phyloP scores from a whole-genome alignment of 352 stramenopile genomes.

The Phytophthora macrochlamydospora region DNA sequence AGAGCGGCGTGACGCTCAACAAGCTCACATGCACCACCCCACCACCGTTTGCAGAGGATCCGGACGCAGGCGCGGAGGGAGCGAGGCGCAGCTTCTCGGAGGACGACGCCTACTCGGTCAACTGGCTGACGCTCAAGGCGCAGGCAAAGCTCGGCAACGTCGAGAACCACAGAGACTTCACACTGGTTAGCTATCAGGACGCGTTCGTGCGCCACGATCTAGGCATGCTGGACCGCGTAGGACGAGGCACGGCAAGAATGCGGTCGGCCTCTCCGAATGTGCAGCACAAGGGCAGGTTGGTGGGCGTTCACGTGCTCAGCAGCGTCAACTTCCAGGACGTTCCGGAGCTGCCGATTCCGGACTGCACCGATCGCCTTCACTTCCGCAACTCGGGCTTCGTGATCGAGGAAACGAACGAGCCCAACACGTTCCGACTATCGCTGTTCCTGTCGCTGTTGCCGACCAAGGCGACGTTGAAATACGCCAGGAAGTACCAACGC shows the following conservation, averaged over 20 bases:
- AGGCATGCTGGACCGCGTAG: constrained; percentile 32
- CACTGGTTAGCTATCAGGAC: constrained; percentile 76
- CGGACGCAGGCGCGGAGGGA: constrained; percentile 27
- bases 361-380: constrained; percentile 42
- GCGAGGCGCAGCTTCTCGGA: constrained; percentile 48
- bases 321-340: constrained; percentile 49
- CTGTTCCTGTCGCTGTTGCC: constrained; percentile 57
- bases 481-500: constrained; percentile 37
- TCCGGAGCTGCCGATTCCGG: constrained; percentile 33
- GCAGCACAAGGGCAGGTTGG: constrained; percentile 32
- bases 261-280: constrained; percentile 24
- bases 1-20: constrained; percentile 58
- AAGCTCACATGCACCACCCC: constrained; percentile 65
- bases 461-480: constrained; percentile 37
- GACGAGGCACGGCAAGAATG: constrained; percentile 29
- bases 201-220: constrained; percentile 50
- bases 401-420: constrained; percentile 51
- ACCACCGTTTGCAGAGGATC: constrained; percentile 47
- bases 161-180: constrained; percentile 65
- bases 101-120: constrained; percentile 72
- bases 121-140: constrained; percentile 65
- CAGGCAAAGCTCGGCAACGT: constrained; percentile 37
- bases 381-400: constrained; percentile 64
- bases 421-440: constrained; percentile 39
- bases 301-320: constrained; percentile 45